phyloP scores from a whole-genome alignment of 2,329 filamentous ascomycete species.

The Claviceps arundinis region DNA sequence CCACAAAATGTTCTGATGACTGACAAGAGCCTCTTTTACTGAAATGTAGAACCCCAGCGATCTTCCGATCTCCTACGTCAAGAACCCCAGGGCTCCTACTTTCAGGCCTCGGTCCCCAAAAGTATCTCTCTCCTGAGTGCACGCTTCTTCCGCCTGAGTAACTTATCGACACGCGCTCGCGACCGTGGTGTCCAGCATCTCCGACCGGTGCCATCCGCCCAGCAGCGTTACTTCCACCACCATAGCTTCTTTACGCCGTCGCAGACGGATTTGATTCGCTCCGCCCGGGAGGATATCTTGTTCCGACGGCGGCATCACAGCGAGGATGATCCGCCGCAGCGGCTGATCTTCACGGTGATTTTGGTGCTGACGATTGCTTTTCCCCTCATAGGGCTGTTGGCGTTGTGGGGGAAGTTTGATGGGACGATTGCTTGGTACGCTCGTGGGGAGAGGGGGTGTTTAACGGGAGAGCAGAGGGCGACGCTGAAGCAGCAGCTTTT shows the following conservation, averaged over 20 bases:
- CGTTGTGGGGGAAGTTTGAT: constrained; percentile 31
- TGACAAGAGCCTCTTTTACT: background rate
- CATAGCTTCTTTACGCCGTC: constrained; percentile 16
- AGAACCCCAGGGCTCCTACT: constrained; percentile 4
- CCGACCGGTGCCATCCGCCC: background rate
- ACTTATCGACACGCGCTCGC: constrained; percentile 12
- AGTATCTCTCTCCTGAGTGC: constrained; percentile 7
- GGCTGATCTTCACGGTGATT: constrained; percentile 25
- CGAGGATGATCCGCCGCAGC: constrained; percentile 18
- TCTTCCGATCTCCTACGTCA: constrained; percentile 4
- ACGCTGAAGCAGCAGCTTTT: constrained; percentile 24
- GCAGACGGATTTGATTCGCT: constrained; percentile 18
- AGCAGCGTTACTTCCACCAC: constrained; percentile 5
- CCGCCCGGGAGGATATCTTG: constrained; percentile 17
- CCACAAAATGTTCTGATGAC: background rate
- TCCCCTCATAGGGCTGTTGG: constrained; percentile 34
- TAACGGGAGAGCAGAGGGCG: constrained; percentile 21
- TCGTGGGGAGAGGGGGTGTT: constrained; percentile 26
- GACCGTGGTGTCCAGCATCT: background rate
- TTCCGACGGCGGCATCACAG: constrained; percentile 15
- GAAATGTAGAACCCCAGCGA: background rate
- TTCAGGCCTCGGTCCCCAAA: constrained; percentile 5
- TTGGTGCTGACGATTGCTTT: constrained; percentile 25
- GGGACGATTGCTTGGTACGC: constrained; percentile 35
- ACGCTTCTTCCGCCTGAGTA: constrained; percentile 11